Evolutionary conservation across 2,329 filamentous ascomycete species (phyloP).

Genomic region (Talaromyces sp.): DNA sequence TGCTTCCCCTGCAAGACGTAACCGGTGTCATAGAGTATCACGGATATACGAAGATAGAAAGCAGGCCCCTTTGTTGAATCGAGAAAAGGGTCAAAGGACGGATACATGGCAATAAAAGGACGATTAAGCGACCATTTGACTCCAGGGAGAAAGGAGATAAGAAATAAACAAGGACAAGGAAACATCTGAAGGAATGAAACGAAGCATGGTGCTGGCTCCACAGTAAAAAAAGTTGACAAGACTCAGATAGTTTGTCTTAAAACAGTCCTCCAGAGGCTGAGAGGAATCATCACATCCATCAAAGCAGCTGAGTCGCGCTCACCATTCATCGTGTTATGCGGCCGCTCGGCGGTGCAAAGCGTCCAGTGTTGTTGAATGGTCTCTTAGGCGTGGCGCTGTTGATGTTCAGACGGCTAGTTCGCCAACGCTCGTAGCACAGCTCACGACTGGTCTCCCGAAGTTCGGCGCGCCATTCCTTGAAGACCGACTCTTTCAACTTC

Average conservation of each 20-base stretch:
- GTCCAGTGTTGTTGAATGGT: slow-evolving; percentile 21
- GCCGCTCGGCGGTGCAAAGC: slow-evolving; percentile 22
- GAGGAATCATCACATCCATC: neutral
- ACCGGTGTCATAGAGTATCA: slow-evolving; percentile 3
- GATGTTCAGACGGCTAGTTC: slow-evolving; percentile 53
- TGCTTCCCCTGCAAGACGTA: slow-evolving; percentile 3
- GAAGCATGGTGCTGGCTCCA: neutral
- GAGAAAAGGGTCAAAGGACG: neutral
- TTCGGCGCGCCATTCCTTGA: slow-evolving; percentile 88
- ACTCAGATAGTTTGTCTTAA: neutral
- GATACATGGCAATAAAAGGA: neutral
- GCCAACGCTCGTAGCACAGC: slow-evolving; percentile 94
- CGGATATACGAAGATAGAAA: neutral
- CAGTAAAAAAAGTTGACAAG: neutral
- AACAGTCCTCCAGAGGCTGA: neutral
- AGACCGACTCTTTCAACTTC: slow-evolving; percentile 84
- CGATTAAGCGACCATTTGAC: neutral
- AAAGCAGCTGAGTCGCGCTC: neutral
- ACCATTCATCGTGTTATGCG: slow-evolving; percentile 9
- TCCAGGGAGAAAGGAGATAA: neutral
- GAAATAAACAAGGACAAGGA: neutral
- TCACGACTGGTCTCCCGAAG: slow-evolving; percentile 85
- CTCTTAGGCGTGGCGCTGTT: slow-evolving; percentile 20
- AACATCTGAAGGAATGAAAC: neutral
- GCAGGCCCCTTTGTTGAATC: neutral